A percentile compares a stretch with the other conserved stretches of the same genome.
Evolutionary conservation across 371 early-diverging fungal species (phyloP).

Genomic region (Rhizomucor pusillus): DNA sequence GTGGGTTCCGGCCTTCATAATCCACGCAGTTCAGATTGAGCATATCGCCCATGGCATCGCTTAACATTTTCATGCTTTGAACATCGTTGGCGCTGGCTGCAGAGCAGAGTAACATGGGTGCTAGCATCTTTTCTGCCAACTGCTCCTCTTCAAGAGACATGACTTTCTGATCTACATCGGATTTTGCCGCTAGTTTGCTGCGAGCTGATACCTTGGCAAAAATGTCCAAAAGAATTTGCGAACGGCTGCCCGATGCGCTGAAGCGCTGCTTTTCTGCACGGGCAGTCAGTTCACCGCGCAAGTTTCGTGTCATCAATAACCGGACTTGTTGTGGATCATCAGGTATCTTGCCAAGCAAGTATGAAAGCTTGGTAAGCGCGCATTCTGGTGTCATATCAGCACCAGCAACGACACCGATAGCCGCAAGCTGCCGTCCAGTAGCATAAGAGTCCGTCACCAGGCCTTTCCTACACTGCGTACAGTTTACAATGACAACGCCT

Average conservation of each 20-base stretch:
- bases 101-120: constrained; percentile 85
- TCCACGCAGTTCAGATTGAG: constrained; percentile 76
- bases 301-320: constrained; percentile 72
- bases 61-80: constrained; percentile 68
- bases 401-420: constrained; percentile 90
- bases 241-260: constrained; percentile 50
- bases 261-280: constrained; percentile 59
- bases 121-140: constrained; percentile 72
- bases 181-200: constrained; percentile 17
- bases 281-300: constrained; percentile 93
- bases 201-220: constrained; percentile 32
- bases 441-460: constrained; percentile 90
- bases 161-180: constrained; percentile 7
- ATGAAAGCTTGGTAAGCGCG: constrained; percentile 93
- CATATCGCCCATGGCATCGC: constrained; percentile 52
- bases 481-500: constrained; percentile 95
- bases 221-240: constrained; percentile 51
- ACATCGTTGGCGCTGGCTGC: constrained; percentile 86
- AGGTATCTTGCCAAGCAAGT: constrained; percentile 74
- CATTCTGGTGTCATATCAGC: constrained; percentile 98
- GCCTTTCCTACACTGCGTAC: constrained; percentile 89
- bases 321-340: constrained; percentile 68
- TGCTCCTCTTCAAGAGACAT: constrained; percentile 55
- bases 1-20: constrained; percentile 83
- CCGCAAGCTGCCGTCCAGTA: constrained; percentile 82